These are phyloP conservation scores for Fusarium nygamai DNA, from an alignment of 2,329 filamentous ascomycete species.

Conservation along the genomic window DNA sequence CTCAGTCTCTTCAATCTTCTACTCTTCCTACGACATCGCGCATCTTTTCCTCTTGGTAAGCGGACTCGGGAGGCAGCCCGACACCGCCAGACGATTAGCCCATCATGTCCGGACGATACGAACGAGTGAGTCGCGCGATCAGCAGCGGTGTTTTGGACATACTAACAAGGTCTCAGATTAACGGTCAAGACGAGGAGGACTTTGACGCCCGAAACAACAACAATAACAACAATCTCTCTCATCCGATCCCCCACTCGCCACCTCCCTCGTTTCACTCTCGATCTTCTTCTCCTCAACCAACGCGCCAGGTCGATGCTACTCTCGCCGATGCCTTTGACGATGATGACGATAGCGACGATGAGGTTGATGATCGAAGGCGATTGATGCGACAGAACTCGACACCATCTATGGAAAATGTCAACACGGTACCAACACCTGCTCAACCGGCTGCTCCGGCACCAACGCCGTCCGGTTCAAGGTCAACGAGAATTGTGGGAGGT, in stretches of 20 bases:
- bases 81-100: constrained; percentile 33
- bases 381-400: constrained; percentile 75
- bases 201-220: constrained; percentile 45
- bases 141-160: not conserved
- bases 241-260: constrained; percentile 65
- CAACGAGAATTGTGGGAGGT: constrained; percentile 68
- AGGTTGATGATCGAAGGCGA: constrained; percentile 82
- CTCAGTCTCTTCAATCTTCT: not conserved
- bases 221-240: constrained; percentile 37
- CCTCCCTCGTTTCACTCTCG: constrained; percentile 91
- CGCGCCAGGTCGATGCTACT: constrained; percentile 73
- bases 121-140: constrained; percentile 58
- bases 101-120: constrained; percentile 66
- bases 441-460: constrained; percentile 28
- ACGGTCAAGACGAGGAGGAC: constrained; percentile 67
- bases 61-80: constrained; percentile 39
- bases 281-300: constrained; percentile 66
- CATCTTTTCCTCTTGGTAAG: constrained; percentile 13
- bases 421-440: constrained; percentile 25
- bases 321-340: constrained; percentile 93
- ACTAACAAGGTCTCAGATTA: constrained; percentile 56
- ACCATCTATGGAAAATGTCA: constrained; percentile 36
- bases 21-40: constrained; percentile 10
- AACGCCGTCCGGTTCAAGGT: constrained; percentile 53
- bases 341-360: constrained; percentile 78